Evolutionary conservation across 192 early-diverging fungal genomes (phyloP), one percentile per base, ranked within the genome.

Genomic region (Neocallimastix lanati): DNA sequence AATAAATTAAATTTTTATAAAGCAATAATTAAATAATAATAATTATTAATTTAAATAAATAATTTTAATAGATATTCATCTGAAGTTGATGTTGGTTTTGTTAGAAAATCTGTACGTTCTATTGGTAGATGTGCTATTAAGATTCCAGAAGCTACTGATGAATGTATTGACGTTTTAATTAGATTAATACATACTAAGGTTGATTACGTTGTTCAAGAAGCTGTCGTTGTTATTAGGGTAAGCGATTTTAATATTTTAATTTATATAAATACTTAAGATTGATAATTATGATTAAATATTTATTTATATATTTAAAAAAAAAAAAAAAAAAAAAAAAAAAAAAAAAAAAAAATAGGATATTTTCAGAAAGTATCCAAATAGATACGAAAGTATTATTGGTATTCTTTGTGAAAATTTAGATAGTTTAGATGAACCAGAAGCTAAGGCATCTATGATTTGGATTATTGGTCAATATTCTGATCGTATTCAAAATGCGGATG

Each of bases 41-140:
- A 9, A 78, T 9, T 58, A 29, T n/a, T 78, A n/a, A 12, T 16
- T 7, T 80, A 29, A 27, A 81, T 79, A 28, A 27, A 16, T 67
- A 76, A n/a, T n/a, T n/a, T n/a, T n/a, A n/a, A n/a, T n/a, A 91
- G 89, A 81, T 97, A 99, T 83, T 93, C 96, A 15, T 88, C 94
- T 13, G 98, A 99, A 83, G 93, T 98, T 0, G 98, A 99, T 84
- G 93, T 99, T 7, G 96, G 97, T 83, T 98, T 99, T 91, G 98
- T 98, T 29, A 86, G 96, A 78, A 96, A 96, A 81, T 91, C 95
- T n/a, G 96, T 99, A 30, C 88, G 96, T 16, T 93, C 93, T 1
- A 98, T 99, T 85, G 98, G 98, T n/a, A 88, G 96, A 37, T 92
- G 96, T 67, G 98, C 96, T 4, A 95, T 99, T 81, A 96, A 98